These are phyloP conservation scores for Calonectria honghensis DNA, from an alignment of 2,329 filamentous ascomycete species.

Conservation along the genomic window DNA sequence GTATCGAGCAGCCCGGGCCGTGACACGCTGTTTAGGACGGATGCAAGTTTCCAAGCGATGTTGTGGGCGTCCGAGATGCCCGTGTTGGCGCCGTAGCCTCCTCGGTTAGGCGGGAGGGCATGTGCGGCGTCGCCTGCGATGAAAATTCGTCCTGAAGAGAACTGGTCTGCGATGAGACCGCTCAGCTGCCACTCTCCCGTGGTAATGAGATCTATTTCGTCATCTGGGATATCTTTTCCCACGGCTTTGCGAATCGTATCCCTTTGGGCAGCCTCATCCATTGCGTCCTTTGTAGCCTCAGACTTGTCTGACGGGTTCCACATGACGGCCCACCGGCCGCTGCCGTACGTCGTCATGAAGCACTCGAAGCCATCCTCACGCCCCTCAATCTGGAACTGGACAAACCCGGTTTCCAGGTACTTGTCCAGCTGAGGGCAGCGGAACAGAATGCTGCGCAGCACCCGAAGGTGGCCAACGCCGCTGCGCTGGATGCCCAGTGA, in stretches of 20 bases:
- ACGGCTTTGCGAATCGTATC: constrained; percentile 42
- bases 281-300: constrained; percentile 4
- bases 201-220: constrained; percentile 46
- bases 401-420: constrained; percentile 57
- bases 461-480: constrained; percentile 57
- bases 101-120: constrained; percentile 60
- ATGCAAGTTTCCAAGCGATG: constrained; percentile 65
- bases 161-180: constrained; percentile 53
- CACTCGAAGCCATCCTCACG: constrained; percentile 52
- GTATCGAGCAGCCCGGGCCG: constrained; percentile 57
- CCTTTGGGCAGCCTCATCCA: constrained; percentile 36
- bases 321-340: constrained; percentile 51
- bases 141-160: constrained; percentile 57
- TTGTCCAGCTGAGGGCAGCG: constrained; percentile 53
- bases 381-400: constrained; percentile 57
- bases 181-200: constrained; percentile 51
- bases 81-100: constrained; percentile 59
- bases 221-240: constrained; percentile 38
- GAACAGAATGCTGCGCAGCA: constrained; percentile 61
- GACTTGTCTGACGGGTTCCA: constrained; percentile 36
- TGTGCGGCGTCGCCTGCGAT: constrained; percentile 60
- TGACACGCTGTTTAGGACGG: constrained; percentile 55
- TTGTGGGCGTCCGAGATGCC: constrained; percentile 63
- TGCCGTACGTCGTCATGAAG: constrained; percentile 52
- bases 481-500: constrained; percentile 53